Evolutionary conservation across 768 basidiomycete genomes (phyloP), one percentile per base, ranked within the genome.

Genomic region (Dictyophora rubrovolvata): DNA sequence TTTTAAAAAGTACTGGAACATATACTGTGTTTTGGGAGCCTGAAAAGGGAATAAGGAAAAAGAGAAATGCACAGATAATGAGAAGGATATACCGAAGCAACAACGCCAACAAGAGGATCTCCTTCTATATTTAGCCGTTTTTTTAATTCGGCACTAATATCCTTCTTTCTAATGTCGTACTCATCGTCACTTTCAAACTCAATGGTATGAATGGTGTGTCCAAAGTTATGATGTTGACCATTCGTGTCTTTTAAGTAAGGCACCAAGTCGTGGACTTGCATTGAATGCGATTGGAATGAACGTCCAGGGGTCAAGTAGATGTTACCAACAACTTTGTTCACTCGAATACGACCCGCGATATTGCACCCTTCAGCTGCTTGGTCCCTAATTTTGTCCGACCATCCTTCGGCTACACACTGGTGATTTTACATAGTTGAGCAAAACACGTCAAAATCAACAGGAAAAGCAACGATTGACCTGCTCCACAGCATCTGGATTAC

Each of bases 1-100:
- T 72, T 99, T 99, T 67, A 99, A 78, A 83, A 97, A 98, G 73
- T 98, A 95, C 69, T 98, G 93, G 81, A 93, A 96, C 92, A 96
- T 93, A 70, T 91, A 95, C 64, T 92, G 81, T 22, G 85, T 72
- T 67, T 88, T 87, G 63, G 71, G 74, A 0, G 92, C 93, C 86
- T 89, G 60, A 1, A 23, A 21, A 20, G 14, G 18, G 34, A 33
- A 33, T 2, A 20, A 50, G 66, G 18, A 48, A 46, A 46, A 33
- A 47, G 50, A 18, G 56, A 11, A 20, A 12, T 17, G 16, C 49
- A 33, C 49, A 37, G 52, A n/a, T 17, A 33, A 46, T 52, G 34
- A 46, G 51, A 9, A 53, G 14, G 12, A 72, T 78, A 21, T 63
- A 87, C 84, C 67, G 76, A 77, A 51, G 75, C 84, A 58, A 79